Percentiles rank a stretch among this genome's conserved stretches.
Conservation (phyloP, 176 grass and related monocot genomes). For the Cenchrus purpureus region DNA sequence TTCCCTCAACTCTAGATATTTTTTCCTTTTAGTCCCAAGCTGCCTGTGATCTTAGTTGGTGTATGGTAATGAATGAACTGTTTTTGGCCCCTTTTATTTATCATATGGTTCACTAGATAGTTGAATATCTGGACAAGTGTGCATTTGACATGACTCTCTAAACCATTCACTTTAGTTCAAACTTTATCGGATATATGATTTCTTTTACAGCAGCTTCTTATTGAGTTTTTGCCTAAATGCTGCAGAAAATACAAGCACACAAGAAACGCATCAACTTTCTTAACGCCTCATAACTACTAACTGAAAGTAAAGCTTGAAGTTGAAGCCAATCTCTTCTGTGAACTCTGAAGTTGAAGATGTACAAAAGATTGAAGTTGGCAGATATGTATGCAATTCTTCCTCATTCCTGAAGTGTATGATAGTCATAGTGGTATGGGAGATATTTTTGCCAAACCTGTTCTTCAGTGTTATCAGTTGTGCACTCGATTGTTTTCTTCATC, state of each 20-base stretch:
- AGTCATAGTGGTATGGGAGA: constrained; percentile 6
- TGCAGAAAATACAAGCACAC: constrained; percentile 30
- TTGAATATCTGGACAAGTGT: constrained; percentile 7
- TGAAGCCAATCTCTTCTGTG: constrained; percentile 9
- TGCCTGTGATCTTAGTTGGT: neutral
- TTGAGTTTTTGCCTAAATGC: constrained; percentile 17
- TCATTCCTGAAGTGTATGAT: constrained; percentile 16
- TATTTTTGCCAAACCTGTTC: constrained; percentile 16
- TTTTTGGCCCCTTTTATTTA: too few species aligned
- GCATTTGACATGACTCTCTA: constrained; percentile 3
- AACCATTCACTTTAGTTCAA: constrained; percentile 11
- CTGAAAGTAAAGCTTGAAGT: constrained; percentile 27
- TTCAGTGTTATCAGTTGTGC: constrained; percentile 1
- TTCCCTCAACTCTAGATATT: neutral
- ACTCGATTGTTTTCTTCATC: neutral
- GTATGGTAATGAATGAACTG: too few species aligned
- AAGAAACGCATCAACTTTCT: constrained; percentile 13
- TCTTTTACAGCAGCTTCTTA: neutral
- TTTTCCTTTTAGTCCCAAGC: constrained; percentile 2
- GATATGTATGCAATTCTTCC: constrained; percentile 4
- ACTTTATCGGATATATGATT: neutral
- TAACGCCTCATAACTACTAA: constrained; percentile 6
- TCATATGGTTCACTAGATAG: constrained; percentile 23
- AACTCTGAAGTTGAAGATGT: constrained; percentile 17
- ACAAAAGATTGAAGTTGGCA: neutral